A percentile compares a stretch with the other conserved stretches of the same genome.
These are phyloP conservation scores for Camelina laxa DNA, from an alignment of 345 rosid species.

Conservation along the genomic window DNA sequence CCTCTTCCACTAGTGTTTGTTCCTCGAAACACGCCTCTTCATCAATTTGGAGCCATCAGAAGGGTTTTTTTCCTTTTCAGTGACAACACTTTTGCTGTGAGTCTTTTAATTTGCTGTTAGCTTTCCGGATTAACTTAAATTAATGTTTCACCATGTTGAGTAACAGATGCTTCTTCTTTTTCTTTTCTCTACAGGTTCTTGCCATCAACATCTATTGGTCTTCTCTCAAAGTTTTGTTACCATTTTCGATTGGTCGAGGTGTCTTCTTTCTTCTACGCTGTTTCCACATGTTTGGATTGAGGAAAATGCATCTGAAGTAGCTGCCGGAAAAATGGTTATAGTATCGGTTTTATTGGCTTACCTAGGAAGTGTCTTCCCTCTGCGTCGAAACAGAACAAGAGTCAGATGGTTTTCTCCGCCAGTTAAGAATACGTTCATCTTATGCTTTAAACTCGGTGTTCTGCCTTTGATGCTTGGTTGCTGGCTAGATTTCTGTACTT, in stretches of 20 bases:
- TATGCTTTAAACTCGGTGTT: conserved; percentile 22
- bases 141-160: no score
- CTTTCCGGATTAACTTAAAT: no score
- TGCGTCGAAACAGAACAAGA: neutral
- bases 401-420: conserved; percentile 1
- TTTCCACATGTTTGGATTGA: conserved; percentile 8
- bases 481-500: conserved; percentile 33
- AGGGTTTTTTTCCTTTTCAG: conserved; percentile 21
- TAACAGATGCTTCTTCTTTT: neutral
- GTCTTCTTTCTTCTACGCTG: neutral
- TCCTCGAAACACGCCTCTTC: conserved; percentile 22
- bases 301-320: neutral
- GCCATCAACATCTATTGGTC: conserved; percentile 26
- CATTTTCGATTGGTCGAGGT: conserved; percentile 27
- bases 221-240: conserved; percentile 3
- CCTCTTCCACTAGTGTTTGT: conserved; percentile 6
- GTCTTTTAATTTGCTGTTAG: no score
- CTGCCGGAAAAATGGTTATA: conserved; percentile 23
- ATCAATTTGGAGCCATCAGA: conserved; percentile 26
- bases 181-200: conserved; percentile 27
- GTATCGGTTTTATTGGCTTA: neutral
- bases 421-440: conserved; percentile 12
- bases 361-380: neutral
- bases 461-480: conserved; percentile 28
- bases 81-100: conserved; percentile 29